Percentiles rank a stretch among this genome's conserved stretches.
Evolutionary conservation across 176 grass and related monocot genomes (phyloP).

Genomic region (Aegilops umbellulata): DNA sequence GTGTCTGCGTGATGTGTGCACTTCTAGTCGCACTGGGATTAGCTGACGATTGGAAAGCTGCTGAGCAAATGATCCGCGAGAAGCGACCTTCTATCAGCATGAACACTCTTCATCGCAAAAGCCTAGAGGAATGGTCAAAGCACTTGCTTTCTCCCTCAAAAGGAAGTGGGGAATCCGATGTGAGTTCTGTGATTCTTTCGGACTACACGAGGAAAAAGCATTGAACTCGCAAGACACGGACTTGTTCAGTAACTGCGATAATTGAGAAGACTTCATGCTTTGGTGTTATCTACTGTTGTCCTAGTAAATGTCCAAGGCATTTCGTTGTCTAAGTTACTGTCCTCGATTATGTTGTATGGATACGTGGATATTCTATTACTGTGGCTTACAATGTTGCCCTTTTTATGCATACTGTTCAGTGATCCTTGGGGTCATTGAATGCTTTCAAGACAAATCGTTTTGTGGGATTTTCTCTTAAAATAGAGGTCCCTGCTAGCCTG

Average conservation of each 20-base stretch:
- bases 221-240: slow-evolving; percentile 4
- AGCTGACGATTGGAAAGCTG: slow-evolving; percentile 87
- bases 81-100: slow-evolving; percentile 84
- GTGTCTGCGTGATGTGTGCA: slow-evolving; percentile 90
- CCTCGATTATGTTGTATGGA: slow-evolving; percentile 26
- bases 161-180: slow-evolving; percentile 57
- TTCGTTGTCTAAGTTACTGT: slow-evolving; percentile 18
- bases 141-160: slow-evolving; percentile 55
- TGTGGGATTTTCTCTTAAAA: neutral
- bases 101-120: slow-evolving; percentile 84
- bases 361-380: slow-evolving; percentile 27
- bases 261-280: slow-evolving; percentile 23
- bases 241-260: slow-evolving; percentile 29
- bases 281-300: slow-evolving; percentile 10
- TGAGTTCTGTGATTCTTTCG: slow-evolving; percentile 72
- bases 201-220: slow-evolving; percentile 55
- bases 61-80: slow-evolving; percentile 76
- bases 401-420: slow-evolving; percentile 23
- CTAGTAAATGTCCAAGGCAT: slow-evolving; percentile 14
- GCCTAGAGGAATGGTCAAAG: slow-evolving; percentile 88
- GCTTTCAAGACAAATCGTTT: slow-evolving; percentile 33
- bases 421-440: slow-evolving; percentile 37
- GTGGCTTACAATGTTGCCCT: slow-evolving; percentile 20
- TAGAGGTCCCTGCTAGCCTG: slow-evolving; percentile 1
- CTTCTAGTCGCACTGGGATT: slow-evolving; percentile 79